A percentile compares a stretch with the other conserved stretches of the same genome.
phyloP scores from a whole-genome alignment of 768 basidiomycete species.

The Termitomyces sp. region DNA sequence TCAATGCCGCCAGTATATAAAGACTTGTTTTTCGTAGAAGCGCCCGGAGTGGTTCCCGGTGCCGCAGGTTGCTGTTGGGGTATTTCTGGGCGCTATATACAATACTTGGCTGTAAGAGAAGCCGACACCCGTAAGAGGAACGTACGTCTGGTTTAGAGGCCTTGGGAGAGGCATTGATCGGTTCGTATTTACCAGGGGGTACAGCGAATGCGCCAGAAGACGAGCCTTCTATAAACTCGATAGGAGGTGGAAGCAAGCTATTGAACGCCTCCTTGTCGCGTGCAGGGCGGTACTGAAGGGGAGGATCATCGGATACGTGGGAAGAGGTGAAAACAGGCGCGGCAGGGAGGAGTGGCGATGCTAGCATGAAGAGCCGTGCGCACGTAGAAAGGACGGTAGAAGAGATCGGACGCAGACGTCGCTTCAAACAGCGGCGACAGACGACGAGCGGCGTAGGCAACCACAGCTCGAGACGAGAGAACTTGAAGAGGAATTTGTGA shows the following conservation, averaged over 20 bases:
- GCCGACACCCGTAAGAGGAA: constrained; percentile 7
- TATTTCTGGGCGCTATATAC: constrained; percentile 13
- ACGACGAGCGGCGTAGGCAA: constrained; percentile 1
- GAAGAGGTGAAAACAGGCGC: constrained; percentile 43
- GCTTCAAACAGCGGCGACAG: constrained; percentile 6
- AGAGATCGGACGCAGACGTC: constrained; percentile 3
- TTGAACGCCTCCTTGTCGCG: constrained; percentile 74
- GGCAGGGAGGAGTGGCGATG: constrained; percentile 53
- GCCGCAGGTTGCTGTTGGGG: constrained; percentile 12
- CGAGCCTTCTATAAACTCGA: constrained; percentile 82
- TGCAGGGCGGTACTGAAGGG: constrained; percentile 53
- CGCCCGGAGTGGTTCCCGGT: constrained; percentile 15
- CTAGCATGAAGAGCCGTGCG: constrained; percentile 47
- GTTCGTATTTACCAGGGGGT: constrained; percentile 72
- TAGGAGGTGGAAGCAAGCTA: constrained; percentile 69
- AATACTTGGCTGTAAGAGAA: background rate
- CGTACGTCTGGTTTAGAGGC: constrained; percentile 43
- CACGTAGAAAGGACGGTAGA: background rate
- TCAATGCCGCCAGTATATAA: constrained; percentile 54
- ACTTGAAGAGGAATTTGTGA: background rate
- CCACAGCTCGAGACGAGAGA: background rate
- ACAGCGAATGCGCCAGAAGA: constrained; percentile 70
- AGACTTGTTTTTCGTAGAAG: constrained; percentile 27
- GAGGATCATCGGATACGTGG: constrained; percentile 41
- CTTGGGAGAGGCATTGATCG: constrained; percentile 68